Conservation (phyloP, 192 early-diverging fungal species). For the Podila horticola region DNA sequence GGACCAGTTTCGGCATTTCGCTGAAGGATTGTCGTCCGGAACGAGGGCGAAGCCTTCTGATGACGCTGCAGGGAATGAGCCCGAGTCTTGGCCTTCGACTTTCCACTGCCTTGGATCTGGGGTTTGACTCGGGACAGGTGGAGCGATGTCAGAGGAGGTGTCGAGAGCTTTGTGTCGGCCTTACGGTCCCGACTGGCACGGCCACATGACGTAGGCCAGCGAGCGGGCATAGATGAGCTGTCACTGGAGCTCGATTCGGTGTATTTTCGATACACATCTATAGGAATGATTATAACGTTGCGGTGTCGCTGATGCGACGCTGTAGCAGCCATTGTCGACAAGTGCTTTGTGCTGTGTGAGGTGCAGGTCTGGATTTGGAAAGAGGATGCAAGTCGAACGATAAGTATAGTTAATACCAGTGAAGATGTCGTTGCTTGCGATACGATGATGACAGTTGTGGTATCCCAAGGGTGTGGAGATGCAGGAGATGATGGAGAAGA, state of each 20-base stretch:
- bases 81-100: neutral
- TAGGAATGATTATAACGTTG: conserved; percentile 12
- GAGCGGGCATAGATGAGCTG: neutral
- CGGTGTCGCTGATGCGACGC: neutral
- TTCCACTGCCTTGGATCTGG: neutral
- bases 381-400: neutral
- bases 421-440: too few species aligned
- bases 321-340: neutral
- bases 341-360: too few species aligned
- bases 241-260: neutral
- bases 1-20: neutral
- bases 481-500: too few species aligned
- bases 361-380: too few species aligned
- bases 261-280: conserved; percentile 4
- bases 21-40: neutral
- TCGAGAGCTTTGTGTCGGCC: neutral
- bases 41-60: neutral
- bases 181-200: neutral
- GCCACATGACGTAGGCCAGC: neutral
- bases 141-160: neutral
- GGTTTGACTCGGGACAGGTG: neutral
- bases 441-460: too few species aligned
- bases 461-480: too few species aligned
- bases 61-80: neutral
- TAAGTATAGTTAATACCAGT: too few species aligned